Base-by-base conservation (phyloP, 768 basidiomycete species). In the Agaricus blazei region DNA sequence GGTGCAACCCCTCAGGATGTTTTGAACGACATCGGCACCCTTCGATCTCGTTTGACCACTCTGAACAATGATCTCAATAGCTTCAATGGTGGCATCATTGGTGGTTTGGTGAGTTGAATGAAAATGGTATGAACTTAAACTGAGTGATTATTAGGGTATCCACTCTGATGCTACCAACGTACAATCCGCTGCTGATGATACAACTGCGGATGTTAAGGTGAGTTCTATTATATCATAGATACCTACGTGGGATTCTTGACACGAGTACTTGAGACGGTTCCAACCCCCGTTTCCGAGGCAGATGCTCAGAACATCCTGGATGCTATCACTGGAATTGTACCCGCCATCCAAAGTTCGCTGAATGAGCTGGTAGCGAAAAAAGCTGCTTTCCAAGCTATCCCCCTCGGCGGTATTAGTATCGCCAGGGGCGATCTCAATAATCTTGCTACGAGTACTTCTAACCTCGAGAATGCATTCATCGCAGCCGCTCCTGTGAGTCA, bases 41-140 rank as follows among this genome's bases (percentile, higher is more conserved):
- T 75, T 45, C 49, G 64, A 2, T 55, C 64, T 14, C 62, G 64
- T 42, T 59, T 70, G 4, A 68, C 63, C 9, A 58, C 59, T 26
- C 65, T 74, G 12, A 64, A 72, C 51, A 62, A 51, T 24, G 58
- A 63, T 2, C 69, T 76, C 52, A 60, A 63, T 15, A 64, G 64
- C 7, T 70, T 68, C 66, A 66, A 71, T 3, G 29, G 48, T 24
- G 58, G 59, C 9, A 68, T 73, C 1, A 8, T 49, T 31, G 29
- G 41, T 9, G 71, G 68, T 37, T 56, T 69, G 49, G 70, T 73
- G 46, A 9, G 65, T 51, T 4, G 41, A 26, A 31, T 48, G 40
- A 40, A 2, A 24, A 3, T 19, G 45, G 8, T 3, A n/a, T 56
- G 9, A 28, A 28, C 28, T 28, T 51, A 34, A 23, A 19, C 12